Conservation (phyloP, 805 yeast species). For the Saccharomycopsis selenospora region DNA sequence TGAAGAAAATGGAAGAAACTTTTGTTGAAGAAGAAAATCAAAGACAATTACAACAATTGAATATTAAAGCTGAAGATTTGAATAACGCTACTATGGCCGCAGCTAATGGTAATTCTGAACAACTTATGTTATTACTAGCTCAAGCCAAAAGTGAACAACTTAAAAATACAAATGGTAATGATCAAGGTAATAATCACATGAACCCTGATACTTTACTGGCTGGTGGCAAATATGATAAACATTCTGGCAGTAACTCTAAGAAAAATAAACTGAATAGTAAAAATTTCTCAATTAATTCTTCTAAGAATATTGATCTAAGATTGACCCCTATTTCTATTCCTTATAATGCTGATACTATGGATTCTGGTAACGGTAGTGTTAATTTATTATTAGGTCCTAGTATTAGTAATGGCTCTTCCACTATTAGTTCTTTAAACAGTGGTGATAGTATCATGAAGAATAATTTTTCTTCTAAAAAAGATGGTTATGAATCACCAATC, state of each 20-base stretch:
- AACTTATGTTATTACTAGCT: not conserved
- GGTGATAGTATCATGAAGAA: conserved; percentile 22
- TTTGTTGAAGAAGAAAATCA: conserved; percentile 30
- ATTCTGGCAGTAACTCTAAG: not conserved
- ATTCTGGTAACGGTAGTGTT: conserved; percentile 15
- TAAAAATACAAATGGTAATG: no score
- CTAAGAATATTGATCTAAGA: conserved; percentile 30
- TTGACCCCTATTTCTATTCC: conserved; percentile 34
- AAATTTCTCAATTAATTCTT: not conserved
- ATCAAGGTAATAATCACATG: not conserved
- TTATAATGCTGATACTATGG: conserved; percentile 14
- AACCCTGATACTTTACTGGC: not conserved
- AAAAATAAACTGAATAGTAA: not conserved
- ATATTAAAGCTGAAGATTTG: conserved; percentile 17
- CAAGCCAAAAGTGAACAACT: not conserved
- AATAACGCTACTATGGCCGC: not conserved
- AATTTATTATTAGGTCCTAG: conserved; percentile 26
- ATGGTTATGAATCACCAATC: conserved; percentile 18
- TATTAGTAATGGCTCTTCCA: conserved; percentile 70
- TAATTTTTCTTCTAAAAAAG: not conserved
- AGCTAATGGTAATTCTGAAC: conserved; percentile 1
- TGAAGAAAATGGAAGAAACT: conserved; percentile 32
- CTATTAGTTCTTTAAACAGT: conserved; percentile 63
- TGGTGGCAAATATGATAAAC: not conserved
- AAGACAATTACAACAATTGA: not conserved